phyloP scores from a whole-genome alignment of 306 rosid genomes.

The Cercis canadensis region DNA sequence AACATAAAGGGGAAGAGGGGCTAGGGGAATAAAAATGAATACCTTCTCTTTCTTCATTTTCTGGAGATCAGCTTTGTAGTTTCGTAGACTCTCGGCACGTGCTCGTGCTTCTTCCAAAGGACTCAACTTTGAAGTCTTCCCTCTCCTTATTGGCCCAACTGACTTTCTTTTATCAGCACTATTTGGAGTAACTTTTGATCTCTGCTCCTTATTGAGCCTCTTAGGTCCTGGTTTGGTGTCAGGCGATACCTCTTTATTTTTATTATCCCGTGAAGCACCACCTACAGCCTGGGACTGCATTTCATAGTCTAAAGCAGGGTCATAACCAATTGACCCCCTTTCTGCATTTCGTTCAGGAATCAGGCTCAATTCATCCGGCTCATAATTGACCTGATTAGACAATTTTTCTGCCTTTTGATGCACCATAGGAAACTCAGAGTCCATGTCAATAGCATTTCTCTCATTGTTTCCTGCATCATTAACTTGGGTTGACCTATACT shows the following conservation, averaged over 20 bases:
- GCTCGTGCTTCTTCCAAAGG: constrained; percentile 95
- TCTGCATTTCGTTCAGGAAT: constrained; percentile 83
- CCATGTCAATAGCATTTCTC: constrained; percentile 81
- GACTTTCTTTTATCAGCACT: constrained; percentile 62
- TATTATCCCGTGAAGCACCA: constrained; percentile 49
- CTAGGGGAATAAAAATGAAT: constrained; percentile 22
- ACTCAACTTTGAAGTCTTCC: constrained; percentile 81
- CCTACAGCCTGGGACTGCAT: constrained; percentile 61
- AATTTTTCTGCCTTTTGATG: constrained; percentile 54
- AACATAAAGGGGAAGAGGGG: constrained; percentile 8
- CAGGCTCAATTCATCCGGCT: constrained; percentile 84
- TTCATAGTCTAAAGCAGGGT: constrained; percentile 92
- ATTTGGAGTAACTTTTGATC: constrained; percentile 62
- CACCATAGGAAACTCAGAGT: constrained; percentile 69
- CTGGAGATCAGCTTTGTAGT: constrained; percentile 95
- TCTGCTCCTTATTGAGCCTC: constrained; percentile 65
- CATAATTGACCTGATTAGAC: constrained; percentile 57
- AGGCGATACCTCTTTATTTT: constrained; percentile 50
- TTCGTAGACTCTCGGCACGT: constrained; percentile 89
- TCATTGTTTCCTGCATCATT: constrained; percentile 56
- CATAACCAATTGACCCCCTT: constrained; percentile 63
- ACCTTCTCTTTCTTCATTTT: constrained; percentile 99
- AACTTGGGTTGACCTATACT: constrained; percentile 60
- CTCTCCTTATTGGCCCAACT: constrained; percentile 88
- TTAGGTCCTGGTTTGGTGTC: constrained; percentile 61